Evolutionary conservation across 1,139 yeast species (phyloP).

Genomic region (Pneumocystis canis): DNA sequence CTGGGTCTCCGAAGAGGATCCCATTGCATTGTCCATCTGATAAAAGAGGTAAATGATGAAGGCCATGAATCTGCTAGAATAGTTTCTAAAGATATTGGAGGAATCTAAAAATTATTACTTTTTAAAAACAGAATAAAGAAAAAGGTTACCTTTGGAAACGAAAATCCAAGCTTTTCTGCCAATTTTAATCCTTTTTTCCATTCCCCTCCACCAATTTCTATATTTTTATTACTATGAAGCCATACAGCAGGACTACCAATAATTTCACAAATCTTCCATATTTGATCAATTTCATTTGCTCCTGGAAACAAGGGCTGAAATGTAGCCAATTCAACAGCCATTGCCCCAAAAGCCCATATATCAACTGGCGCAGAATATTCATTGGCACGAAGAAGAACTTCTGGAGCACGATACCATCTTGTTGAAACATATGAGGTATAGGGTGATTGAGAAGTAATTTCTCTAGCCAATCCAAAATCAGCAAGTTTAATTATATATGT

Average conservation of each 20-base stretch:
- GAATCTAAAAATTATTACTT: slow-evolving; percentile 18
- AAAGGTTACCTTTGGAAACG: slow-evolving; percentile 59
- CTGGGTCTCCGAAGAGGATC: background rate
- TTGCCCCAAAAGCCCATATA: slow-evolving; percentile 88
- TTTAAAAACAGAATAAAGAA: slow-evolving; percentile 49
- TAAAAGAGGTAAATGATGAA: slow-evolving; percentile 1
- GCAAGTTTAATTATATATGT: slow-evolving; percentile 53
- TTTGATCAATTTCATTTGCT: slow-evolving; percentile 58
- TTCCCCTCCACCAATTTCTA: slow-evolving; percentile 54
- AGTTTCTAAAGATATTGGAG: slow-evolving; percentile 3
- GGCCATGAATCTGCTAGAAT: slow-evolving; percentile 8
- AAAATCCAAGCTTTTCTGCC: slow-evolving; percentile 57
- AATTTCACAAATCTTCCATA: slow-evolving; percentile 46
- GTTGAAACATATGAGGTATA: slow-evolving; percentile 74
- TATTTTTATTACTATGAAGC: slow-evolving; percentile 32
- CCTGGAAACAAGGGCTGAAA: slow-evolving; percentile 80
- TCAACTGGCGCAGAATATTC: slow-evolving; percentile 66
- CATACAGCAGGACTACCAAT: slow-evolving; percentile 51
- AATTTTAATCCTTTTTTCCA: slow-evolving; percentile 55
- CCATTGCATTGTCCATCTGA: background rate
- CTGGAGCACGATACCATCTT: slow-evolving; percentile 94
- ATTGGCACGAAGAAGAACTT: slow-evolving; percentile 55
- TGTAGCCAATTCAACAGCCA: slow-evolving; percentile 67
- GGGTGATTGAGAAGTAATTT: slow-evolving; percentile 36
- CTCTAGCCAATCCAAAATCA: slow-evolving; percentile 82